phyloP scores from a whole-genome alignment of 1,139 yeast genomes.

The Chernovozyma aurita region DNA sequence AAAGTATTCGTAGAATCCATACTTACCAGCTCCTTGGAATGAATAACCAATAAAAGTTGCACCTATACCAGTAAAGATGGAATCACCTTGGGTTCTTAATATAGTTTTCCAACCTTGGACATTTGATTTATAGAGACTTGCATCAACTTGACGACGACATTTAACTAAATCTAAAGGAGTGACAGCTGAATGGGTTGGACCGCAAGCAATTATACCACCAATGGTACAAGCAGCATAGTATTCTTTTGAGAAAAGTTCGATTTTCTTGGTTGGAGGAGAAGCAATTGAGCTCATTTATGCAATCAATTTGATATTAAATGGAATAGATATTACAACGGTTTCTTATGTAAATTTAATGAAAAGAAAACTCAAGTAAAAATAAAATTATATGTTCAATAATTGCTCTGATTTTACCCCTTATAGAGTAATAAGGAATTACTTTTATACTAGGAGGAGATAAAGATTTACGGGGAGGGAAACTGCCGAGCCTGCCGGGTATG shows the following conservation, averaged over 20 bases:
- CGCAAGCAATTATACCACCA: conserved; percentile 92
- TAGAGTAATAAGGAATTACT: no score
- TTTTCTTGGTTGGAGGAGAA: conserved; percentile 16
- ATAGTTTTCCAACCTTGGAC: conserved; percentile 75
- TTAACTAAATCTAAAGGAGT: conserved; percentile 92
- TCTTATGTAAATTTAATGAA: no score
- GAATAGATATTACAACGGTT: no score
- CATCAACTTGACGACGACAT: conserved; percentile 84
- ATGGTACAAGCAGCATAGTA: conserved; percentile 80
- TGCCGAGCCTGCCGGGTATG: no score
- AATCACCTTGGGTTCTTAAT: conserved; percentile 69
- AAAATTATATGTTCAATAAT: no score
- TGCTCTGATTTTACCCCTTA: no score
- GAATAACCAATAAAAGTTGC: conserved; percentile 92
- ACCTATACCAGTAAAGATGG: conserved; percentile 80
- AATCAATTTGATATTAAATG: no score
- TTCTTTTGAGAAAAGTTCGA: conserved; percentile 59
- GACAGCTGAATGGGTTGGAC: conserved; percentile 90
- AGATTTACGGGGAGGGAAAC: no score
- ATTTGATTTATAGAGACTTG: conserved; percentile 67
- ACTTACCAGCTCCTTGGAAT: conserved; percentile 93
- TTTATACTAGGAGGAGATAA: no score
- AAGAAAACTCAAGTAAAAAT: no score
- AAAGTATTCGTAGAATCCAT: conserved; percentile 89
- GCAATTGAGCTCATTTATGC: not conserved